Evolutionary conservation across 176 grass and related monocot species (phyloP).

Genomic region (Elaeis guineensis): DNA sequence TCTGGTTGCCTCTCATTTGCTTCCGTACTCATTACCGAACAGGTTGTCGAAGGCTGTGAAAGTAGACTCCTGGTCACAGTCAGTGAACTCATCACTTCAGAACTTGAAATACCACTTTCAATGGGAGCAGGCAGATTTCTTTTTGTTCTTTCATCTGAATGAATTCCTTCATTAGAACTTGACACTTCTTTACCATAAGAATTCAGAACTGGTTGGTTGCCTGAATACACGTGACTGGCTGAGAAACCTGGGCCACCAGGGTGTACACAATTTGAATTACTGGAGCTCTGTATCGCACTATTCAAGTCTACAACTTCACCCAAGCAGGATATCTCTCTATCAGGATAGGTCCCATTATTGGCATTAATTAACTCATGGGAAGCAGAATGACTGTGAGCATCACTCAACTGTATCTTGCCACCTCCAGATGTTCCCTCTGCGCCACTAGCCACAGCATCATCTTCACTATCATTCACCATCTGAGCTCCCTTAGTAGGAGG

Average conservation of each 20-base stretch:
- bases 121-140: conserved; percentile 10
- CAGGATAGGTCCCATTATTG: neutral
- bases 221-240: conserved; percentile 25
- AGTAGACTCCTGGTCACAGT: conserved; percentile 23
- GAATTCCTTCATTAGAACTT: conserved; percentile 22
- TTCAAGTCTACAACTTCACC: conserved; percentile 41
- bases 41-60: conserved; percentile 2
- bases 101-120: conserved; percentile 16
- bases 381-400: conserved; percentile 2
- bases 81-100: conserved; percentile 8
- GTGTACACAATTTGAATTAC: conserved; percentile 18
- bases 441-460: conserved; percentile 29
- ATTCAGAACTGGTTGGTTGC: conserved; percentile 8
- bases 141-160: conserved; percentile 12
- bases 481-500: conserved; percentile 16
- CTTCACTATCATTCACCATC: conserved; percentile 23
- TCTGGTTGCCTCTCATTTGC: neutral
- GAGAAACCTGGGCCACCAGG: conserved; percentile 17
- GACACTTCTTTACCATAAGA: conserved; percentile 14
- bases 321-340: conserved; percentile 11
- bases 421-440: conserved; percentile 11
- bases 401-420: conserved; percentile 11
- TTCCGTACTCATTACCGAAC: neutral
- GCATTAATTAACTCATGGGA: neutral
- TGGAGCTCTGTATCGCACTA: conserved; percentile 22